Evolutionary conservation across 2,329 filamentous ascomycete species (phyloP).

Genomic region (Verticillium nubilum): DNA sequence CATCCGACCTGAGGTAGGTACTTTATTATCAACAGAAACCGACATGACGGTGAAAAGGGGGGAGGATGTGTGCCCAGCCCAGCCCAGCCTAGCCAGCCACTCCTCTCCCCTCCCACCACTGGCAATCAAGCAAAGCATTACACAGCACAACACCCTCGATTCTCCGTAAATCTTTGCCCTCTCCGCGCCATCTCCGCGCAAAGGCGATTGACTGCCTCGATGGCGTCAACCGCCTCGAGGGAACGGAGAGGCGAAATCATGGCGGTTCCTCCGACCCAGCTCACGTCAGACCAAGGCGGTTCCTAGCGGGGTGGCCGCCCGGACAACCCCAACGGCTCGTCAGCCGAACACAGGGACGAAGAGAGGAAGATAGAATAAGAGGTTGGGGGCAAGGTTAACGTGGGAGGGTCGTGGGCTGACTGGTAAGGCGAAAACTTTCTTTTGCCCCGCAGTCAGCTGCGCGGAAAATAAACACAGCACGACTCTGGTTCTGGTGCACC

Average conservation of each 20-base stretch:
- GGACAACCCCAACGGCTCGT: neutral
- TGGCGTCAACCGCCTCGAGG: neutral
- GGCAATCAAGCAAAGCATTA: neutral
- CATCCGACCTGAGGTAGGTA: too few relatives aligned
- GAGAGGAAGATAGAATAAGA: neutral
- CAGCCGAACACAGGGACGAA: neutral
- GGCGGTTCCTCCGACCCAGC: neutral
- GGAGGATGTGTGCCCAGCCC: too few relatives aligned
- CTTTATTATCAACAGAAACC: neutral
- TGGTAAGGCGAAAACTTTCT: neutral
- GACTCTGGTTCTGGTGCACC: too few relatives aligned
- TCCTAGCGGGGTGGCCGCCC: neutral
- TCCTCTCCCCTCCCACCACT: neutral
- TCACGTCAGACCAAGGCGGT: neutral
- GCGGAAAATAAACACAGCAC: neutral
- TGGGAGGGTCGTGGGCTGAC: neutral
- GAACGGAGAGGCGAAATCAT: neutral
- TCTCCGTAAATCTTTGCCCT: neutral
- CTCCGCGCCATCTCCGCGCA: too few relatives aligned
- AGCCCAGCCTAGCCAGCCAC: neutral
- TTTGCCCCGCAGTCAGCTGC: neutral
- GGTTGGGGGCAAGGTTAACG: neutral
- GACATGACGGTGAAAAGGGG: neutral
- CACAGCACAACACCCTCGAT: neutral
- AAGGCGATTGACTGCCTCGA: neutral